Evolutionary conservation across 2,329 filamentous ascomycete genomes (phyloP), one percentile per base, ranked within the genome.

Genomic region (Hysterium pulicare): DNA sequence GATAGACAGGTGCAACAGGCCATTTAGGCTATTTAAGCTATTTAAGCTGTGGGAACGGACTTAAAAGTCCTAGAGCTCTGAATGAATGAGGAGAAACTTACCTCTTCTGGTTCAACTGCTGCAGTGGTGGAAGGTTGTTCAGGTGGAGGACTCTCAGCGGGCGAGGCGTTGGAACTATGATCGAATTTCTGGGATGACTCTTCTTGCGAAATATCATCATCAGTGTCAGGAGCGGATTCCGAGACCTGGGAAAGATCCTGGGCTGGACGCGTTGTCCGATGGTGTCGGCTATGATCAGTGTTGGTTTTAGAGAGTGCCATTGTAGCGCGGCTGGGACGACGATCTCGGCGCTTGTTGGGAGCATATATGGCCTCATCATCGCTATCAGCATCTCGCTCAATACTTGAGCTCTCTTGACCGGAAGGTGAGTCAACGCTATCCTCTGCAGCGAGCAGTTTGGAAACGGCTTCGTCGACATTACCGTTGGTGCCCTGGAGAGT

Each of bases 401-500:
- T 62, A 56, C 75, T 78, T 1, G 72, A 75, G 50, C 64, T 69
- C 41, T 69, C 69, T 36, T 69, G 68, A 28, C 65, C 58, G 16
- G 71, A 71, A n/a, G 68, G 71, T 15, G 58, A 57, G 49, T 64
- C 69, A 36, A 59, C 62, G 36, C 61, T 58, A 36, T 74, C 68
- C 43, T 75, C 70, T 3, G 69, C 67, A 28, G 76, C 77, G 2
- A 79, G 57, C 15, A 82, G 59, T 34, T 70, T 73, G 10, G 69
- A 69, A 32, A 81, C 77, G 5, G 77, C 75, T 21, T 67, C 59
- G 49, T 79, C 70, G 33, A 82, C 69, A 50, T 78, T 73, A 32
- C 78, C 77, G 38, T 73, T 75, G 42, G 71, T 73, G 49, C 74
- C 71, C 51, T 76, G 69, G 23, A 82, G 66, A 46, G 73, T 71